A percentile compares a stretch with the other conserved stretches of the same genome.
Conservation (phyloP, 2,329 filamentous ascomycete genomes). For the Aspergillus floridensis region DNA sequence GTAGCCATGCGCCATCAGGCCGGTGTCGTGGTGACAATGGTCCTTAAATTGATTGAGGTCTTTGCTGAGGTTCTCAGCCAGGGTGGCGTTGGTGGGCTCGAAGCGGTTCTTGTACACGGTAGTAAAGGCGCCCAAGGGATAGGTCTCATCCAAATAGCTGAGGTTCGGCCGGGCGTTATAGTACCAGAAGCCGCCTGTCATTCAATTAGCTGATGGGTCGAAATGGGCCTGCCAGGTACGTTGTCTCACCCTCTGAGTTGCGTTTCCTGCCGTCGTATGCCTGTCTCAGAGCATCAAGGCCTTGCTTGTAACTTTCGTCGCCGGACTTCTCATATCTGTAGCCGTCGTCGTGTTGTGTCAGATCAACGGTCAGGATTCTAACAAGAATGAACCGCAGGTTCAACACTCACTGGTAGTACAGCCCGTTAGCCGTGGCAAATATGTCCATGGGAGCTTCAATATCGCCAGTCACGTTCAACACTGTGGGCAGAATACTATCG, state of each 20-base stretch:
- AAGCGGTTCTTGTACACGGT: conserved; percentile 27
- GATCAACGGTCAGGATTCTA: neutral
- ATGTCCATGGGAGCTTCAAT: conserved; percentile 21
- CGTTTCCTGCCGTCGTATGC: conserved; percentile 21
- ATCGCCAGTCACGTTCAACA: conserved; percentile 21
- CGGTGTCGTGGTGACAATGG: conserved; percentile 43
- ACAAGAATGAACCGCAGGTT: neutral
- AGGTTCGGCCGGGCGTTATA: conserved; percentile 46
- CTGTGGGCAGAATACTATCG: conserved; percentile 17
- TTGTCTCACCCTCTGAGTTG: conserved; percentile 16
- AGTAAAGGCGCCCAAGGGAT: conserved; percentile 33
- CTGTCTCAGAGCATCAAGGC: conserved; percentile 17
- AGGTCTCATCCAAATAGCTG: conserved; percentile 56
- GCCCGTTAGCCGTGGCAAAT: conserved; percentile 19
- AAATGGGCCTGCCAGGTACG: neutral
- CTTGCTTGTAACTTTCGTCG: conserved; percentile 11
- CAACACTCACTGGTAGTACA: conserved; percentile 17
- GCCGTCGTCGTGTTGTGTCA: neutral
- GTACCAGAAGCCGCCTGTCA: conserved; percentile 22
- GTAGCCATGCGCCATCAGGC: conserved; percentile 55
- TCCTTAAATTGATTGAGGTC: conserved; percentile 49
- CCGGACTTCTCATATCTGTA: conserved; percentile 16
- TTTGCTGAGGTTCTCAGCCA: conserved; percentile 45
- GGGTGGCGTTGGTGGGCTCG: conserved; percentile 38
- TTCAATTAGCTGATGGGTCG: neutral